Evolutionary conservation across 805 yeast species (phyloP).

Genomic region (Lipomyces chichibuensis): DNA sequence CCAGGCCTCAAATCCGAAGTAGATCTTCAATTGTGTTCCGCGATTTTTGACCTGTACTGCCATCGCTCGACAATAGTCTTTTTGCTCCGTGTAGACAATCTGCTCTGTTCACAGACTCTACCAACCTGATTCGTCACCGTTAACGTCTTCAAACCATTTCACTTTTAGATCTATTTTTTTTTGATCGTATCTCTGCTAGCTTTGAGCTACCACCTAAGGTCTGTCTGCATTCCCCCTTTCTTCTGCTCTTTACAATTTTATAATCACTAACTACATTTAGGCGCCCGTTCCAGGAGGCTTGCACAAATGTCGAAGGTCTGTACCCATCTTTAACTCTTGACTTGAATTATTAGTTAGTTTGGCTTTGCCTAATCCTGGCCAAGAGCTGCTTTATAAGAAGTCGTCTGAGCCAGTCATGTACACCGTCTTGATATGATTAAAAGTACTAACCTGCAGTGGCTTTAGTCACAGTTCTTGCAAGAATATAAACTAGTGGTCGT

Average conservation of each 20-base stretch:
- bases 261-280: neutral
- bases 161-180: neutral
- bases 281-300: neutral
- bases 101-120: neutral
- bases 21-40: neutral
- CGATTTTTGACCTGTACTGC: neutral
- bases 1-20: neutral
- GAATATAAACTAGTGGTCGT: slow-evolving; percentile 90
- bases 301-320: neutral
- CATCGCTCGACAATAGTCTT: no score
- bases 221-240: neutral
- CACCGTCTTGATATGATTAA: neutral
- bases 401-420: neutral
- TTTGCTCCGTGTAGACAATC: neutral
- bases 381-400: neutral
- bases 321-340: neutral
- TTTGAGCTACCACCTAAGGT: neutral
- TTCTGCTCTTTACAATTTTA: neutral
- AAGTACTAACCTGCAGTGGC: neutral
- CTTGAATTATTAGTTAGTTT: neutral
- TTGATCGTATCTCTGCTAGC: neutral
- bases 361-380: neutral
- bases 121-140: neutral
- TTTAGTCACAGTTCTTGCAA: slow-evolving; percentile 52
- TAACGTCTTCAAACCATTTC: neutral